phyloP scores from a whole-genome alignment of 2,329 filamentous ascomycete species.

The Arthrobotrys sphaeroides region DNA sequence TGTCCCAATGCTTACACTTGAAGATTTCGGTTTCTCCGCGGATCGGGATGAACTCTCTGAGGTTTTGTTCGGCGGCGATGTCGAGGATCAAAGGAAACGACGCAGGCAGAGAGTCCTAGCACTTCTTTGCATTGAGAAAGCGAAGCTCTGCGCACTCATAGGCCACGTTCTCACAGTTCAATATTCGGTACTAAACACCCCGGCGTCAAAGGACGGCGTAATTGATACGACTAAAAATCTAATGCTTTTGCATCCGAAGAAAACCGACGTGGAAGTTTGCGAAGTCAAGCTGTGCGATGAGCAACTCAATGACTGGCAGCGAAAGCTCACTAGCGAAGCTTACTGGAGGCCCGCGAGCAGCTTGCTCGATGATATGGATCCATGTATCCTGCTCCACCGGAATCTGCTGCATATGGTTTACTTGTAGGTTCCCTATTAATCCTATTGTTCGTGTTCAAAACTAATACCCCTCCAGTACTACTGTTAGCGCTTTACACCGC shows the following conservation, averaged over 20 bases:
- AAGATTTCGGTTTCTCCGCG: slow-evolving; percentile 78
- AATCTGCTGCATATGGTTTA: slow-evolving; percentile 94
- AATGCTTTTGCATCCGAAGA: slow-evolving; percentile 93
- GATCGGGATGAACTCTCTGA: slow-evolving; percentile 39
- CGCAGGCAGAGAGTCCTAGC: slow-evolving; percentile 79
- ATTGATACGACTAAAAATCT: slow-evolving; percentile 74
- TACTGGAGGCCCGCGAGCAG: slow-evolving; percentile 55
- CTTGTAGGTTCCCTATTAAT: slow-evolving; percentile 62
- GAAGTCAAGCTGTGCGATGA: slow-evolving; percentile 81
- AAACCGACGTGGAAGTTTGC: slow-evolving; percentile 80
- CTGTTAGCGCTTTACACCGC: slow-evolving; percentile 86
- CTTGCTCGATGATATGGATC: slow-evolving; percentile 60
- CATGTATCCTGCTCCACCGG: slow-evolving; percentile 73
- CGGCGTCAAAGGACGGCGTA: slow-evolving; percentile 75
- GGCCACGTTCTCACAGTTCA: slow-evolving; percentile 89
- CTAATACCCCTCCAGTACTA: slow-evolving; percentile 66
- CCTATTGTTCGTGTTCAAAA: not conserved
- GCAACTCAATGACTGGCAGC: slow-evolving; percentile 80
- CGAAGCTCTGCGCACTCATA: slow-evolving; percentile 87
- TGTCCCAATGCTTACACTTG: slow-evolving; percentile 84
- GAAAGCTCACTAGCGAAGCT: slow-evolving; percentile 70
- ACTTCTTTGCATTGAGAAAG: slow-evolving; percentile 89
- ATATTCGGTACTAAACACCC: slow-evolving; percentile 88
- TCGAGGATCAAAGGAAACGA: slow-evolving; percentile 55
- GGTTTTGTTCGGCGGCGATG: slow-evolving; percentile 41